Base-by-base conservation (phyloP, 371 early-diverging fungal species). In the Mycotypha africana region DNA sequence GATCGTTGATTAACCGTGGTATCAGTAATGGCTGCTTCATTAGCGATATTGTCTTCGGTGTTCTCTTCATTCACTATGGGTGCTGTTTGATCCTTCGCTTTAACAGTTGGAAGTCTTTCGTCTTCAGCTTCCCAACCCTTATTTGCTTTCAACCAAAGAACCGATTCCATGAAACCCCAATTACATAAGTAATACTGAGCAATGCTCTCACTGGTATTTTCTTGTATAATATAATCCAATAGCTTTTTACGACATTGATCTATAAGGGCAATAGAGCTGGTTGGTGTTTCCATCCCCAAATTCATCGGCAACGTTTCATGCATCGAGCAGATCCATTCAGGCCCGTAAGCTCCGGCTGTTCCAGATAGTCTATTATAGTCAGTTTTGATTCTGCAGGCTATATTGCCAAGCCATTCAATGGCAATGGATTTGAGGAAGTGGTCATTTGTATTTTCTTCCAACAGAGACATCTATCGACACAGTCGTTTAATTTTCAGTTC, bases 361-460 rank as follows among this genome's bases (percentile, higher is more conserved):
- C 58, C 63, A 4, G 58, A 34, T 0, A 62, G 25, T 14, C 30
- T 40, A 20, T 59, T 58, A 20, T 55, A 58, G 4, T 67, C 55
- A 0, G 49, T 47, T 41, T 76, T 77, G 34, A 84, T 69, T 38
- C 60, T 69, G 8, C 80, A 64, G 2, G 81, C 78, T 26, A 89
- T 76, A 4, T 57, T 68, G 0, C 91, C 92, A 1, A 90, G 63
- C 61, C 79, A 82, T 31, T 93, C 91, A 4, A 92, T 72, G 4
- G 91, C 89, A 47, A 93, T 54, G 1, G 73, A 57, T 39, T 81
- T 80, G 4, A 84, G 51, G n/a, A 68, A 63, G 2, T 65, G 53
- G 38, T 88, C 89, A 0, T 79, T 55, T 34, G 77, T 78, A 9
- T 67, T 56, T 34, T 79, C 85, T 24, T 81, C 81, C 4, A 88